Base-by-base conservation (phyloP, 192 early-diverging fungal species). In the Phlyctochytrium arcticum region DNA sequence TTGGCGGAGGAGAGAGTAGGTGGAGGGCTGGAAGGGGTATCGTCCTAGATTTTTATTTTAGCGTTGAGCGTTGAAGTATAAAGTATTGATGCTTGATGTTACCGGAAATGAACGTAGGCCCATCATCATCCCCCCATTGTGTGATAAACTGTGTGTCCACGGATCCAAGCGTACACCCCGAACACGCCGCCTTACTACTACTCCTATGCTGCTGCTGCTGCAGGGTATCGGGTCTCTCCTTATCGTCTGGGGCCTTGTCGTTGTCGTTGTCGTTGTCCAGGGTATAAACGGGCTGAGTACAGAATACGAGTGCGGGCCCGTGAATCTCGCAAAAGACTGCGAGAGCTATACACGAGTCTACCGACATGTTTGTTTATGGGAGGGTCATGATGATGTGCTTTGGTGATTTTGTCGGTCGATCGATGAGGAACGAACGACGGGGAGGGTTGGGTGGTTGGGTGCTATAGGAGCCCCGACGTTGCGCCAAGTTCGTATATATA, bases 261-360 rank as follows among this genome's bases (percentile, higher is more conserved):
- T n/a, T 10, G n/a, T n/a, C n/a, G 10, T 42, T 42, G 39, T 42
- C 10, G 39, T 42, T 10, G 10, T 10, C 10, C 10, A 42, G 39
- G 39, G 39, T 12, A 42, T 42, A 42, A 26, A 63, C 49, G 0
- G 48, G 19, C 26, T 63, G 61, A 1, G 61, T 63, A 31, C 61
- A 63, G 61, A 27, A 4, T 23, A 63, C 49, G 31, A 63, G 17
- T 19, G 61, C 61, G 7, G 61, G 61, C 15, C 61, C 61, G 31
- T 63, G 61, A n/a, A 55, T 29, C 33, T 63, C 61, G 31, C 61
- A 63, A 34, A 63, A 63, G 21, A 23, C 31, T 1, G 61, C 48
- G 10, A 63, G 50, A 21, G 33, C 51, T 19, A 47, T 48, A 4
- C 58, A 60, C n/a, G n/a, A n/a, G n/a, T n/a, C n/a, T n/a, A n/a